Percentiles rank a stretch among this genome's conserved stretches.
These are phyloP conservation scores for Didymosphaeria variabile DNA, from an alignment of 2,329 filamentous ascomycete genomes.

Conservation along the genomic window DNA sequence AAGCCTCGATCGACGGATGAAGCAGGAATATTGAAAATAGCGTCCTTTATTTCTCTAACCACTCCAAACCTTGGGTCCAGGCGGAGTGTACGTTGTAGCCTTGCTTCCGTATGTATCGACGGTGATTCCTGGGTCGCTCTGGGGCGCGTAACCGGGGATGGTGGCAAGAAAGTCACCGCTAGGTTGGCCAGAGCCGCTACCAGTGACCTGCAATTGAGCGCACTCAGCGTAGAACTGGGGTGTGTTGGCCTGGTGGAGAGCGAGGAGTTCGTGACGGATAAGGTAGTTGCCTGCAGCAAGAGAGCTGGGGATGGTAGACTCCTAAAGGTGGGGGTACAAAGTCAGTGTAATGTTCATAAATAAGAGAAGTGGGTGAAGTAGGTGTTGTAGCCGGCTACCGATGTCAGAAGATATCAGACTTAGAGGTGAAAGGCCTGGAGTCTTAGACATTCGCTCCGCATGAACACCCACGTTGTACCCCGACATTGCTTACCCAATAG, in stretches of 20 bases:
- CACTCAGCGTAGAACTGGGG: slow-evolving; percentile 67
- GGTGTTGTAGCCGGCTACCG: no score
- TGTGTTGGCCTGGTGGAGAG: slow-evolving; percentile 63
- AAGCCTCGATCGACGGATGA: not conserved
- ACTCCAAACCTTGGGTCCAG: slow-evolving; percentile 61
- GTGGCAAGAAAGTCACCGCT: slow-evolving; percentile 53
- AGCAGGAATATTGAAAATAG: not conserved
- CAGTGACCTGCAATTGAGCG: slow-evolving; percentile 63
- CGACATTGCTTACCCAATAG: no score
- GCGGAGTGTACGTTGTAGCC: slow-evolving; percentile 58
- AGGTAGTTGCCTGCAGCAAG: slow-evolving; percentile 49
- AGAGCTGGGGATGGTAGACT: slow-evolving; percentile 60
- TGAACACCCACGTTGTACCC: no score
- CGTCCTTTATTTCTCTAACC: slow-evolving; percentile 40
- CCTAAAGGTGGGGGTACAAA: no score
- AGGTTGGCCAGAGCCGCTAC: slow-evolving; percentile 57
- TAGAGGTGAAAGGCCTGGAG: no score
- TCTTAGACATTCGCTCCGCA: no score
- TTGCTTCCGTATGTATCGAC: slow-evolving; percentile 61
- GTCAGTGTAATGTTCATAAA: no score
- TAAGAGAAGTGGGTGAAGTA: no score
- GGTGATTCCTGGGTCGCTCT: slow-evolving; percentile 60
- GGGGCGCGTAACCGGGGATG: slow-evolving; percentile 54
- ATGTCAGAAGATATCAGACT: no score
- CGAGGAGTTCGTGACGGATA: slow-evolving; percentile 65